A percentile compares a stretch with the other conserved stretches of the same genome.
phyloP scores from a whole-genome alignment of 164 flowering plant species.

The Houttuynia cordata region DNA sequence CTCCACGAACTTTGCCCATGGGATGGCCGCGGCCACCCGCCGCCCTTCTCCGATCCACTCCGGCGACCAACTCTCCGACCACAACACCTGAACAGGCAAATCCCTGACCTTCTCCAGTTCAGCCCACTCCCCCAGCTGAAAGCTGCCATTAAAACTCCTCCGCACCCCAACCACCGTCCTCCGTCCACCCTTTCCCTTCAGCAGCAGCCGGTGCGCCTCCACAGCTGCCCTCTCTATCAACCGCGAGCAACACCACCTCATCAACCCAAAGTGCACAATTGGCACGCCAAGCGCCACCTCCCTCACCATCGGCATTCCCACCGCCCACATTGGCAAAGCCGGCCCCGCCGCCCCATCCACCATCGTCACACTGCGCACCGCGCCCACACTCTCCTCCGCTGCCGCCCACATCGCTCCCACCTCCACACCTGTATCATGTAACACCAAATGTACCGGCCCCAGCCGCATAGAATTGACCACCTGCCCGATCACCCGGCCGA shows the following conservation, averaged over 20 bases:
- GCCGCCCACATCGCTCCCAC: constrained; percentile 55
- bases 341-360: constrained; percentile 38
- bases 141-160: constrained; percentile 58
- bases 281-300: constrained; percentile 45
- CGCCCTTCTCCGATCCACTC: constrained; percentile 67
- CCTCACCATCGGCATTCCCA: constrained; percentile 46
- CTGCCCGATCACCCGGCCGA: constrained; percentile 62
- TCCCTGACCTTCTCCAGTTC: constrained; percentile 36
- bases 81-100: constrained; percentile 65
- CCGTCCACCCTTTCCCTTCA: constrained; percentile 64
- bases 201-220: constrained; percentile 59
- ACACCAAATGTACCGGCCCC: constrained; percentile 70
- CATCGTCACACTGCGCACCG: constrained; percentile 55
- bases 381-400: constrained; percentile 25
- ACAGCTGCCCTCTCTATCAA: constrained; percentile 20
- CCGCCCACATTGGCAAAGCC: constrained; percentile 59
- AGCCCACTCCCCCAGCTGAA: constrained; percentile 75
- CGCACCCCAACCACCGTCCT: constrained; percentile 45
- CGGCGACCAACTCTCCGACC: constrained; percentile 64
- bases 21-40: constrained; percentile 45
- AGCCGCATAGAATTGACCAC: constrained; percentile 55
- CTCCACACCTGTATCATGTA: constrained; percentile 71
- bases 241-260: constrained; percentile 44
- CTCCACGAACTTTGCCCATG: constrained; percentile 38
- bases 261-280: constrained; percentile 24